Evolutionary conservation across 192 early-diverging fungal species (phyloP), one percentile per base, ranked within the genome.

Genomic region (Coemansia sp.): DNA sequence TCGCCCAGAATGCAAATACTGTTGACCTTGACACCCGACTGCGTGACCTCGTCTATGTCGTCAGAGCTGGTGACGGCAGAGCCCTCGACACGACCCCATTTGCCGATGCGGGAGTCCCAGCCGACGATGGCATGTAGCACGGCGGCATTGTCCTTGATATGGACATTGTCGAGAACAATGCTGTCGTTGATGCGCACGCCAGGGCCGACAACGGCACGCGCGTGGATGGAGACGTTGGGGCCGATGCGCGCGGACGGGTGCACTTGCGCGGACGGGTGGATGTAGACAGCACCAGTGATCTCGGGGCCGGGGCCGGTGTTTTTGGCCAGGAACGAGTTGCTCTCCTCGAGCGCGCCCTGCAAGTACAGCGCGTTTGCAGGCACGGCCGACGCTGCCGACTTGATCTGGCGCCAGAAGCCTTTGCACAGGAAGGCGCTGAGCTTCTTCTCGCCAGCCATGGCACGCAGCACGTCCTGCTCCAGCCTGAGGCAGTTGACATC

Each of bases 351-450:
- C 31, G 89, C 87, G 71, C 96, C 87, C 68, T 97, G 92, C 71
- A 99, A 85, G 69, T 96, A 97, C 61, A 92, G 76, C 4, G 91
- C 89, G 77, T 99, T 99, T 42, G 94, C 95, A 56, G 94, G 90
- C 42, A 99, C 92, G 25, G 94, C 90, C 39, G 95, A 96, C 57
- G 91, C 87, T 29, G 93, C 93, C 25, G 95, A 94, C 75, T 99
- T 99, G 78, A 99, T 92, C 77, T 95, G 93, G 73, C 93, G 92
- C 97, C 97, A 99, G 71, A 96, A 95, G 61, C 92, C 89, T 40
- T 87, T 87, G 55, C 87, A 92, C 59, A 92, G 86, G 77, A 91
- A 92, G 12, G 93, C 92, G 71, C 88, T 96, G 9, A 99, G 87
- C 78, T 93, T 92, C 71, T 87, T 90, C 16, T 86, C 78, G 58